phyloP scores from a whole-genome alignment of 163 green algal species.

The Prototheca stagnorum region DNA sequence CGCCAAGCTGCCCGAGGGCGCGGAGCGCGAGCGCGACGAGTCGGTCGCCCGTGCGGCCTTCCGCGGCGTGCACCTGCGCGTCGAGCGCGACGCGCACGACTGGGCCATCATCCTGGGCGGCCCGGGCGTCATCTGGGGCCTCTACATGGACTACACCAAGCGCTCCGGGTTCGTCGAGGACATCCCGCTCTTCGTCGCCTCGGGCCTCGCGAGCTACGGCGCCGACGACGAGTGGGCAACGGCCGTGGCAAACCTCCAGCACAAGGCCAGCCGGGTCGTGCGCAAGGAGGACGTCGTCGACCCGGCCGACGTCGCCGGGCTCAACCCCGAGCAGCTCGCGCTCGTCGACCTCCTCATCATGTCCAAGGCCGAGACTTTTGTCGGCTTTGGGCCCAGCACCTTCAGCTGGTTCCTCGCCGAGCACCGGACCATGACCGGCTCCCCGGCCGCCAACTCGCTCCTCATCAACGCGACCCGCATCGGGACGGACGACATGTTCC shows the following conservation, averaged over 20 bases:
- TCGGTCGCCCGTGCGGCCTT: not conserved
- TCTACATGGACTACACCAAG: constrained; percentile 29
- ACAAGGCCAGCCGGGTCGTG: constrained; percentile 14
- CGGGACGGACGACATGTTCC: constrained; percentile 37
- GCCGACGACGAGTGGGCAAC: constrained; percentile 21
- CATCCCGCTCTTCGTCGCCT: constrained; percentile 42
- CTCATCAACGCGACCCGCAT: constrained; percentile 38
- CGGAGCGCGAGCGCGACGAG: not conserved
- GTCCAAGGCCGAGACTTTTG: constrained; percentile 30
- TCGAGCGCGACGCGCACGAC: constrained; percentile 53
- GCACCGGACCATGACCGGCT: constrained; percentile 12
- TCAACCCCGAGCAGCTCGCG: constrained; percentile 56
- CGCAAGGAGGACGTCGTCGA: constrained; percentile 46
- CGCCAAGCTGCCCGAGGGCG: not conserved
- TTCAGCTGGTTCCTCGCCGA: constrained; percentile 47
- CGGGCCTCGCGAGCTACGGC: constrained; percentile 44
- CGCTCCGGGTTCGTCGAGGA: constrained; percentile 21
- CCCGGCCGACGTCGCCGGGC: constrained; percentile 14
- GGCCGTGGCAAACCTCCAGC: constrained; percentile 21
- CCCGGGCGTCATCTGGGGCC: constrained; percentile 18
- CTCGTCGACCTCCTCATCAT: constrained; percentile 57
- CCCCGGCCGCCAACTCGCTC: constrained; percentile 15
- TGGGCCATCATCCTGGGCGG: constrained; percentile 50
- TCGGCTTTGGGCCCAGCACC: constrained; percentile 50
- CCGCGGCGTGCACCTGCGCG: constrained; percentile 19